These are phyloP conservation scores for Pneumocystis murina DNA, from an alignment of 1,139 yeast genomes.

Conservation along the genomic window DNA sequence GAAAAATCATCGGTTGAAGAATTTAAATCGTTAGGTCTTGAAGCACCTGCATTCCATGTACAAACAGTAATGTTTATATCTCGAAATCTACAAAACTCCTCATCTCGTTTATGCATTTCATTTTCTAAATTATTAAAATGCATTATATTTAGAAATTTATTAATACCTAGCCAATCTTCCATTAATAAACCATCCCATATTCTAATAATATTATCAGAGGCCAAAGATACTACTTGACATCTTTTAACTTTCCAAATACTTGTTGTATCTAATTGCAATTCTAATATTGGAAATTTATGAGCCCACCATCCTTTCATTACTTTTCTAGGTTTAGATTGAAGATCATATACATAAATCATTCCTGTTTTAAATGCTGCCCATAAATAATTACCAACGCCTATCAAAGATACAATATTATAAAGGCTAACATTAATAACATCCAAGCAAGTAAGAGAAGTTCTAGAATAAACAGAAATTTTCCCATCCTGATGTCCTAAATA, in stretches of 20 bases:
- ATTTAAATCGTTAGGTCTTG: conserved; percentile 24
- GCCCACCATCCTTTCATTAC: conserved; percentile 30
- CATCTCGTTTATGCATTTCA: conserved; percentile 21
- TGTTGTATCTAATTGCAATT: conserved; percentile 15
- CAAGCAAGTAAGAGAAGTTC: conserved; percentile 18
- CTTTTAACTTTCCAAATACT: conserved; percentile 16
- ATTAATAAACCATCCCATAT: conserved; percentile 27
- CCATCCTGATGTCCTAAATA: conserved; percentile 33
- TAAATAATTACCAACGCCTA: conserved; percentile 22
- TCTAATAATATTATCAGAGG: conserved; percentile 18
- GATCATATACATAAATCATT: conserved; percentile 24
- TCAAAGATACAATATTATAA: conserved; percentile 23
- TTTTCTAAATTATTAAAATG: conserved; percentile 12
- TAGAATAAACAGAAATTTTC: conserved; percentile 24
- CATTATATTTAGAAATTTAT: background rate
- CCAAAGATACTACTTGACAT: conserved; percentile 17
- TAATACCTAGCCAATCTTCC: conserved; percentile 25
- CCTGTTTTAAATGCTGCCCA: conserved; percentile 32
- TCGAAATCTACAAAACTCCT: conserved; percentile 21
- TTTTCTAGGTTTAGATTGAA: conserved; percentile 23
- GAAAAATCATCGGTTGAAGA: conserved; percentile 15
- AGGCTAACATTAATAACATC: conserved; percentile 25
- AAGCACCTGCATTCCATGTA: conserved; percentile 33
- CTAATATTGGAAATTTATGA: conserved; percentile 22
- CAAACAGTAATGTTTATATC: conserved; percentile 22